Evolutionary conservation across 495 filamentous ascomycete genomes (phyloP).

Genomic region (Podospora tetraspora): DNA sequence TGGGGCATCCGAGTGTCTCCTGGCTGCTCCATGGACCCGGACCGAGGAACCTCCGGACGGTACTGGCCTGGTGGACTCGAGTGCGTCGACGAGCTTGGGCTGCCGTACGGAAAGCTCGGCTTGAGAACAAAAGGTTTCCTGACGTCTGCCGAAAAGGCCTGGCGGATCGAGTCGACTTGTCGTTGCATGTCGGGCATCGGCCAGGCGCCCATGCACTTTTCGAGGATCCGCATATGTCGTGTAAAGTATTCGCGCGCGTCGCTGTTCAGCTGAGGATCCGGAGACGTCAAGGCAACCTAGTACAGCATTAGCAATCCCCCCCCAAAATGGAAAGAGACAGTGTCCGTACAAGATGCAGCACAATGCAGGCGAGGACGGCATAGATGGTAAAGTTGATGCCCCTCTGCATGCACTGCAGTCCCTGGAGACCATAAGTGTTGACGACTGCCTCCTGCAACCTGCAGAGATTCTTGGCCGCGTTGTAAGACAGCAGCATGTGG

Average conservation of each 20-base stretch:
- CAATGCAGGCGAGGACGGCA: conserved; percentile 83
- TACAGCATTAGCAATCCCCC: not conserved
- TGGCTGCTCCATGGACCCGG: conserved; percentile 37
- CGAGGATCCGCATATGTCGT: conserved; percentile 91
- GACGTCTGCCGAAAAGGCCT: conserved; percentile 88
- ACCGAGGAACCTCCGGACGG: conserved; percentile 35
- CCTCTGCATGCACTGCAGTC: conserved; percentile 86
- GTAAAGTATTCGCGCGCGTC: conserved; percentile 90
- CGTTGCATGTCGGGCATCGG: conserved; percentile 89
- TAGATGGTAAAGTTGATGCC: conserved; percentile 97
- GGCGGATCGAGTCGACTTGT: conserved; percentile 82
- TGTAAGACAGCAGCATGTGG: conserved; percentile 81
- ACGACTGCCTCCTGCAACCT: conserved; percentile 85
- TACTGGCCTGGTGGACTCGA: conserved; percentile 59
- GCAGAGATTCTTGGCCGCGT: conserved; percentile 82
- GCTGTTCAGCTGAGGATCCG: conserved; percentile 78
- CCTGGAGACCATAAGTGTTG: conserved; percentile 68
- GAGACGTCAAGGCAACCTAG: conserved; percentile 88
- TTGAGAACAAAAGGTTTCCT: conserved; percentile 85
- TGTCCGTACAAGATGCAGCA: conserved; percentile 80
- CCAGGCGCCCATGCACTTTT: conserved; percentile 78
- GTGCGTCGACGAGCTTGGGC: conserved; percentile 56
- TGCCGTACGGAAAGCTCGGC: conserved; percentile 81
- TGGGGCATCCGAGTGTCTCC: conserved; percentile 46
- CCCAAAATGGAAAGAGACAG: not conserved